Evolutionary conservation across 1,139 yeast species (phyloP).

Genomic region (Candida smagusa): DNA sequence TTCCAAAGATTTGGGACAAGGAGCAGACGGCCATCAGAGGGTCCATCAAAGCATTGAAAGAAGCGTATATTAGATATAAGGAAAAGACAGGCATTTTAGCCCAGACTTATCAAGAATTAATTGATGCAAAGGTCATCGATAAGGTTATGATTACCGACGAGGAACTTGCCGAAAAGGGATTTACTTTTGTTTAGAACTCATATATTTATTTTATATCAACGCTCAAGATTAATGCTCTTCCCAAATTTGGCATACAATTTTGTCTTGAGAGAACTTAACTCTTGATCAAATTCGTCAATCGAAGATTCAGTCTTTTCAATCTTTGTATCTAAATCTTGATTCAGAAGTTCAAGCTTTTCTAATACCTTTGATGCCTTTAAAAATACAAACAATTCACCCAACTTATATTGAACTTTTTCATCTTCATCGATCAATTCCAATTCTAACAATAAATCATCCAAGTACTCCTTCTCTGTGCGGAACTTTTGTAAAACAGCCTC

Average conservation of each 20-base stretch:
- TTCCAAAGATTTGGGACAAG: conserved; percentile 38
- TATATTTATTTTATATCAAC: conserved; percentile 20
- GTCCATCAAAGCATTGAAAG: conserved; percentile 32
- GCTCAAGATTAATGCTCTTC: conserved; percentile 79
- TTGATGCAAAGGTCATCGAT: conserved; percentile 21
- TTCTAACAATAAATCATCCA: conserved; percentile 84
- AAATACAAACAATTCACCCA: conserved; percentile 77
- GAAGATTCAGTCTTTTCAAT: conserved; percentile 46
- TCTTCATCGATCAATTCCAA: conserved; percentile 83
- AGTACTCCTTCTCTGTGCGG: conserved; percentile 75
- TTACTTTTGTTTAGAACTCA: conserved; percentile 8
- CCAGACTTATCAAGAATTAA: conserved; percentile 27
- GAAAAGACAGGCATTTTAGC: conserved; percentile 29
- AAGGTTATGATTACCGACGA: conserved; percentile 17
- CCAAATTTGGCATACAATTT: conserved; percentile 89
- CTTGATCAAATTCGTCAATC: conserved; percentile 50
- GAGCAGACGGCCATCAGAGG: conserved; percentile 31
- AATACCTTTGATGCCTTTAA: conserved; percentile 65
- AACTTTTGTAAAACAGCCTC: conserved; percentile 48
- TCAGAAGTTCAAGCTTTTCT: conserved; percentile 60
- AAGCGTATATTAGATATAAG: conserved; percentile 31
- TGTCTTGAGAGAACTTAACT: conserved; percentile 60
- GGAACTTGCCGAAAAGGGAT: conserved; percentile 16
- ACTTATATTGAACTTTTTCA: conserved; percentile 60
- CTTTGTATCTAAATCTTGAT: conserved; percentile 46